Evolutionary conservation across 192 early-diverging fungal genomes (phyloP).

Genomic region (Backusella westeae): DNA sequence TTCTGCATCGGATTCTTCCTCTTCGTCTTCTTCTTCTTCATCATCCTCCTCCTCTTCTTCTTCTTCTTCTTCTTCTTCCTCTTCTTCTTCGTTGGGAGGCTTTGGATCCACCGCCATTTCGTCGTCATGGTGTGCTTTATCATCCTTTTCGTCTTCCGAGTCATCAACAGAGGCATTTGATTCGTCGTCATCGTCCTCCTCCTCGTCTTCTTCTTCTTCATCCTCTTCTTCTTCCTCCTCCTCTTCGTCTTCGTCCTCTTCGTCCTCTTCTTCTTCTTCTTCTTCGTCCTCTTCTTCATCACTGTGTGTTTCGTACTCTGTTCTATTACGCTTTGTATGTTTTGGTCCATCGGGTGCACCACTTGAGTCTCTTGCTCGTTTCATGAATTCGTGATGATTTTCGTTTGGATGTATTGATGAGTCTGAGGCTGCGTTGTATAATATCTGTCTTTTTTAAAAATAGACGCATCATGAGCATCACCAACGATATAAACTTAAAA

Average conservation of each 20-base stretch:
- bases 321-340: constrained; percentile 13
- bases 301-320: constrained; percentile 22
- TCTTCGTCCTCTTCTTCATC: constrained; percentile 15
- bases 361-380: background rate
- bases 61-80: constrained; percentile 38
- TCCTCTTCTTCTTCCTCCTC: constrained; percentile 25
- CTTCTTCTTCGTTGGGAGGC: constrained; percentile 30
- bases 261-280: background rate
- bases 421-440: background rate
- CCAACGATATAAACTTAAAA: background rate
- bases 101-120: background rate
- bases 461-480: background rate
- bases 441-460: constrained; percentile 6
- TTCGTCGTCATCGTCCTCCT: background rate
- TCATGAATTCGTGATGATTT: background rate
- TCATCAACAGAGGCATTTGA: background rate
- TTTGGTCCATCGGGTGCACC: background rate
- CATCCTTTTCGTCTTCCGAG: background rate
- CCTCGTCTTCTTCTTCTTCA: background rate
- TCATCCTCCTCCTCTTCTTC: background rate
- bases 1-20: constrained; percentile 8
- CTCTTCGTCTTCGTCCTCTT: background rate
- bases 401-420: background rate
- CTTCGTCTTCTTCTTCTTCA: constrained; percentile 9
- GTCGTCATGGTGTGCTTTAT: background rate